phyloP scores from a whole-genome alignment of 1,284 basidiomycete genomes.

The Bjerkandera adusta region DNA sequence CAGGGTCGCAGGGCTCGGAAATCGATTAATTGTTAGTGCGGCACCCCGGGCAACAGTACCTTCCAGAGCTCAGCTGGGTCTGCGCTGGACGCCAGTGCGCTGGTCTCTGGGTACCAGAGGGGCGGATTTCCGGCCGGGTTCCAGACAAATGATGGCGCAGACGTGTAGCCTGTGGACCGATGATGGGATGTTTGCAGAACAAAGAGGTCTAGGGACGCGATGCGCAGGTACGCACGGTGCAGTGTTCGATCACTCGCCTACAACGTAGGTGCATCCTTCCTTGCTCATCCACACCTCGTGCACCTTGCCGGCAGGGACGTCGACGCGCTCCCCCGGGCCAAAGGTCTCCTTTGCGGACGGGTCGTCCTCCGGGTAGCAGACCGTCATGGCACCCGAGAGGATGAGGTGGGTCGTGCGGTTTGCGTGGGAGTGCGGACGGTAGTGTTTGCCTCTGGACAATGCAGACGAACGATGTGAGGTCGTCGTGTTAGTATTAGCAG shows the following conservation, averaged over 20 bases:
- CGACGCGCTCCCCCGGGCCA: constrained; percentile 30
- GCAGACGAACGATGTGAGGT: background rate
- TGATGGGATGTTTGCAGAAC: too few relatives aligned
- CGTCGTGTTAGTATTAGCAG: background rate
- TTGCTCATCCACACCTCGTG: constrained; percentile 35
- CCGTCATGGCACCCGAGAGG: constrained; percentile 29
- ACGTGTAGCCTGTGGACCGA: too few relatives aligned
- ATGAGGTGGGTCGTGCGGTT: constrained; percentile 32
- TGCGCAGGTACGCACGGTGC: too few relatives aligned
- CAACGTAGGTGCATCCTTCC: constrained; percentile 32
- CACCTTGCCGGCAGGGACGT: constrained; percentile 28
- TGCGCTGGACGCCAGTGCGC: too few relatives aligned
- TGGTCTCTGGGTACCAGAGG: too few relatives aligned
- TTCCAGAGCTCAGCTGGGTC: too few relatives aligned
- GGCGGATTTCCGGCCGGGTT: too few relatives aligned
- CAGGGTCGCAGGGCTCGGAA: too few relatives aligned
- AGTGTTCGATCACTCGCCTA: constrained; percentile 25
- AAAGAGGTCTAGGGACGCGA: too few relatives aligned
- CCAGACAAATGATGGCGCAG: too few relatives aligned
- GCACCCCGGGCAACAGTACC: too few relatives aligned
- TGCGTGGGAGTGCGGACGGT: constrained; percentile 29
- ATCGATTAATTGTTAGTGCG: too few relatives aligned
- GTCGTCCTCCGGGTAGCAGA: constrained; percentile 28
- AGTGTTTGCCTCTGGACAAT: constrained; percentile 20
- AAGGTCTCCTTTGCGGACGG: constrained; percentile 27